Evolutionary conservation across 371 early-diverging fungal genomes (phyloP).

Genomic region (Mortierella sp.): DNA sequence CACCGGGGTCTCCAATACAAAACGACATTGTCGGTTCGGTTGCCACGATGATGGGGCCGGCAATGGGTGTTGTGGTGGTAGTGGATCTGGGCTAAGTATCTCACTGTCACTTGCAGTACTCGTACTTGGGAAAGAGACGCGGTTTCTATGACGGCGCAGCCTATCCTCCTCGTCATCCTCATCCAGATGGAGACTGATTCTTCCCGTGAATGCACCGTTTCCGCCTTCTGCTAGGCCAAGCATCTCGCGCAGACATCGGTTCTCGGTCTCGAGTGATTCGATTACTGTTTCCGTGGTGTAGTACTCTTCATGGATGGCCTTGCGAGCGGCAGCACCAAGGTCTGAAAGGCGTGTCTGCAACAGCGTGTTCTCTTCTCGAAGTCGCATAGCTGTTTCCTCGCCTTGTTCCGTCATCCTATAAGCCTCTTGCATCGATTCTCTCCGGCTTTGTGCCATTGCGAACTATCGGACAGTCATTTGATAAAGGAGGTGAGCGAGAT

Average conservation of each 20-base stretch:
- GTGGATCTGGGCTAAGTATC: neutral
- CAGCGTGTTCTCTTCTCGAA: constrained; percentile 34
- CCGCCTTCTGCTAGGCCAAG: constrained; percentile 32
- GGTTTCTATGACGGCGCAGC: constrained; percentile 5
- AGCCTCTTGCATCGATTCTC: constrained; percentile 49
- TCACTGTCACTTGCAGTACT: constrained; percentile 39
- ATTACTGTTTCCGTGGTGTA: constrained; percentile 44
- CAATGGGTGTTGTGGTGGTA: constrained; percentile 4
- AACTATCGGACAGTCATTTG: constrained; percentile 17
- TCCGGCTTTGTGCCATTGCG: constrained; percentile 48
- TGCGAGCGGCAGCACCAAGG: constrained; percentile 32
- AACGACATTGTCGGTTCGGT: neutral
- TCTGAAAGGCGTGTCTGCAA: constrained; percentile 30
- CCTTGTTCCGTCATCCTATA: constrained; percentile 49
- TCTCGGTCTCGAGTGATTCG: constrained; percentile 42
- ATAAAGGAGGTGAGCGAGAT: no score
- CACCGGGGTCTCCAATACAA: neutral
- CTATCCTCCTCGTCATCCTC: constrained; percentile 16
- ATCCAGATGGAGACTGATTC: constrained; percentile 7
- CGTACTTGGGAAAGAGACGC: constrained; percentile 52
- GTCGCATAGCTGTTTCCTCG: constrained; percentile 28
- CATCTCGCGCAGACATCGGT: constrained; percentile 40
- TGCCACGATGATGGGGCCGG: constrained; percentile 1
- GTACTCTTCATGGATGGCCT: constrained; percentile 46
- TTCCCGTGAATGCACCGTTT: constrained; percentile 8